Conservation (phyloP, 2,329 filamentous ascomycete genomes). For the Neurospora crassa region DNA sequence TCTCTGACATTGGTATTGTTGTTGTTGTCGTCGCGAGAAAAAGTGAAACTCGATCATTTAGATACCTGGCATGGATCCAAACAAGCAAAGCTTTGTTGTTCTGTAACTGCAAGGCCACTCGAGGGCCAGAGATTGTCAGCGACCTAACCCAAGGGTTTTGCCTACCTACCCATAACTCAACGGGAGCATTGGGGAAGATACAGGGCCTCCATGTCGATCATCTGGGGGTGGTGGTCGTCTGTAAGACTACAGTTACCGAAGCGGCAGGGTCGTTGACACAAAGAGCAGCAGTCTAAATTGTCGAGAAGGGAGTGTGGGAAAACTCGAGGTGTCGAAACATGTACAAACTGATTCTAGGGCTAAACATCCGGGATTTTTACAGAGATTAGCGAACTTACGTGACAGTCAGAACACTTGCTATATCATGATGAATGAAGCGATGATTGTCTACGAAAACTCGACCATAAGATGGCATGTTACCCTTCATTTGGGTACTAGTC, state of each 20-base stretch:
- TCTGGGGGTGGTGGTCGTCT: neutral
- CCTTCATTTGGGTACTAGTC: neutral
- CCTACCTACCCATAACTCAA: neutral
- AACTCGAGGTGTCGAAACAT: neutral
- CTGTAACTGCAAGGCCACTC: neutral
- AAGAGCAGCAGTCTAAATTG: neutral
- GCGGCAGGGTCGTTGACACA: neutral
- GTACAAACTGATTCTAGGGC: neutral
- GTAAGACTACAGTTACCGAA: neutral
- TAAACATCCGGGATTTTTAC: neutral
- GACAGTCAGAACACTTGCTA: neutral
- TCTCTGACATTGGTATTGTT: neutral
- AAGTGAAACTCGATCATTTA: neutral
- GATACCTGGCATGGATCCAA: neutral
- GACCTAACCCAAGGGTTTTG: neutral
- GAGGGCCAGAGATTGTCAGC: neutral
- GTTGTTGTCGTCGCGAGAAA: neutral
- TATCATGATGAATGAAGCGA: neutral
- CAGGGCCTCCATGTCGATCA: neutral
- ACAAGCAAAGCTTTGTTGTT: neutral
- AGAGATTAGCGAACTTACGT: neutral
- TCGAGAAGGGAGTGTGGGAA: neutral
- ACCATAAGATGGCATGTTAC: neutral
- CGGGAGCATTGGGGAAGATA: neutral
- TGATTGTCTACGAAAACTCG: neutral